Conservation (phyloP, 140 eudicot genomes). For the Erigeron philadelphicus region DNA sequence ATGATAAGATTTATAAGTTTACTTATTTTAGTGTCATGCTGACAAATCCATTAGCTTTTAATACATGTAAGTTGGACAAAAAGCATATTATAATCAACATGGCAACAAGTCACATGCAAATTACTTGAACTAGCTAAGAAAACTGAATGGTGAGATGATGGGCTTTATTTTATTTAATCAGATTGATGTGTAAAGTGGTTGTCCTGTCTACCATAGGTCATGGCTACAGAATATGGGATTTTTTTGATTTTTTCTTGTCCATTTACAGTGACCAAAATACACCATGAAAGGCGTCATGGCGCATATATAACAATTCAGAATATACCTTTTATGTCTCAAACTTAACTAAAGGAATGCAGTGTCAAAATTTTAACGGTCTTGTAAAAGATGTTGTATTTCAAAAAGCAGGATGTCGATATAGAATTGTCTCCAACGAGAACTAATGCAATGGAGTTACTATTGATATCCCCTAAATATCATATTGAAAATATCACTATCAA, state of each 20-base stretch:
- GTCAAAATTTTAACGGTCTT: neutral
- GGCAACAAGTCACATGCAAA: slow-evolving; percentile 10
- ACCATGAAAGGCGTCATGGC: neutral
- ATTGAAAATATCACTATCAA: too few relatives aligned
- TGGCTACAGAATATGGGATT: slow-evolving; percentile 5
- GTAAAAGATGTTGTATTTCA: too few relatives aligned
- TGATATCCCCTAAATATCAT: too few relatives aligned
- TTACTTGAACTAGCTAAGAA: slow-evolving; percentile 3
- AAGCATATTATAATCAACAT: neutral
- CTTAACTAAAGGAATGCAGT: neutral
- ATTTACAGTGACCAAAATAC: neutral
- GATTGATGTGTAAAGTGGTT: slow-evolving; percentile 23
- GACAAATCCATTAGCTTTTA: slow-evolving; percentile 1
- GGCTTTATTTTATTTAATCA: neutral
- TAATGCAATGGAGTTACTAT: too few relatives aligned
- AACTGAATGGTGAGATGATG: slow-evolving; percentile 3
- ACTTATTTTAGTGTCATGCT: slow-evolving; percentile 23
- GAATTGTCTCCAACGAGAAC: too few relatives aligned
- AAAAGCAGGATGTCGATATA: too few relatives aligned
- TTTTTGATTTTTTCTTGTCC: neutral
- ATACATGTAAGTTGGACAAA: neutral
- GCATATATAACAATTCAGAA: slow-evolving; percentile 13
- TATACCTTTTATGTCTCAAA: slow-evolving; percentile 1
- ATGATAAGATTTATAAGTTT: slow-evolving; percentile 6
- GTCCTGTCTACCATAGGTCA: slow-evolving; percentile 10